Percentiles rank a stretch among this genome's conserved stretches.
phyloP scores from a whole-genome alignment of 331 rosid species.

The Saraca asoca region DNA sequence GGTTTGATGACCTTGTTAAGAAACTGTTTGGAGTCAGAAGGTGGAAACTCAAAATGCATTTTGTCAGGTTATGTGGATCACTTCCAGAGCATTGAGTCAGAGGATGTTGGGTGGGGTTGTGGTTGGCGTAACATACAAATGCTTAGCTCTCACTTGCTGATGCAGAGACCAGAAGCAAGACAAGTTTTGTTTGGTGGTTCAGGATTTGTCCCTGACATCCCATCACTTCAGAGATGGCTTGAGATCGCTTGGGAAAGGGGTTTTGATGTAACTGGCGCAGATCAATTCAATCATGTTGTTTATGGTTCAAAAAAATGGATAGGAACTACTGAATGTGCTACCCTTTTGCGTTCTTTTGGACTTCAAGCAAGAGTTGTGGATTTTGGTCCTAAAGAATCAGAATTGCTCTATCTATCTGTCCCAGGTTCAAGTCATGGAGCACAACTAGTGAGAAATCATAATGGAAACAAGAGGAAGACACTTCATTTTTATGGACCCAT shows the following conservation, averaged over 20 bases:
- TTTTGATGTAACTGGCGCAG: constrained; percentile 66
- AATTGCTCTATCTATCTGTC: constrained; percentile 53
- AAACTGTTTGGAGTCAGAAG: constrained; percentile 72
- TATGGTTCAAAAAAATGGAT: constrained; percentile 70
- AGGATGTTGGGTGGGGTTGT: constrained; percentile 89
- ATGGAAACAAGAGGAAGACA: constrained; percentile 37
- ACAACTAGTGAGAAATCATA: constrained; percentile 26
- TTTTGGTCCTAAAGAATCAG: constrained; percentile 77
- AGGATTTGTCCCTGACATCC: constrained; percentile 79
- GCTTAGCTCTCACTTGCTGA: constrained; percentile 73
- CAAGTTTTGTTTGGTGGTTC: constrained; percentile 72
- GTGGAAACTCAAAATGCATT: constrained; percentile 48
- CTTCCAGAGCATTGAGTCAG: constrained; percentile 59
- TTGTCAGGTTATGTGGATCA: constrained; percentile 72
- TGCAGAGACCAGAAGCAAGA: constrained; percentile 55
- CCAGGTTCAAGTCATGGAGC: constrained; percentile 51
- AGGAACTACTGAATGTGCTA: constrained; percentile 83
- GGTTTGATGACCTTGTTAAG: constrained; percentile 68
- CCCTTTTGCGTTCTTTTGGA: constrained; percentile 77
- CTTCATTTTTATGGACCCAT: constrained; percentile 42
- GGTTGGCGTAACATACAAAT: constrained; percentile 91
- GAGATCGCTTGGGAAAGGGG: constrained; percentile 94
- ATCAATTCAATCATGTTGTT: constrained; percentile 56
- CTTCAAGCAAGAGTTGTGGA: constrained; percentile 71
- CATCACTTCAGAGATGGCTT: constrained; percentile 83